phyloP scores from a whole-genome alignment of 495 filamentous ascomycete genomes.

The Lentithecium fluviatile region DNA sequence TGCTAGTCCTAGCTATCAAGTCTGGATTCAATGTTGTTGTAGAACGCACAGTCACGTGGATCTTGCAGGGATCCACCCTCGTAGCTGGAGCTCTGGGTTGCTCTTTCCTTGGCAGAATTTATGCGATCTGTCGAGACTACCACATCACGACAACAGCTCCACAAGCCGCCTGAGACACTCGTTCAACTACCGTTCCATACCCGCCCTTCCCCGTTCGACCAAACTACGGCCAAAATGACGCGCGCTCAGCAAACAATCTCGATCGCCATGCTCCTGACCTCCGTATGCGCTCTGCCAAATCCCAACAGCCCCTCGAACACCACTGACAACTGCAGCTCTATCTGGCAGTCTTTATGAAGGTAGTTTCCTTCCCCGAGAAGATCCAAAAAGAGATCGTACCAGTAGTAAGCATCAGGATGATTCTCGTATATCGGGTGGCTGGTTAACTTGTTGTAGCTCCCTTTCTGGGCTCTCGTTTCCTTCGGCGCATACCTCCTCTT shows the following conservation, averaged over 20 bases:
- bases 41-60: neutral
- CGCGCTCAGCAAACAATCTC: constrained; percentile 92
- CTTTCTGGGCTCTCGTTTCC: constrained; percentile 86
- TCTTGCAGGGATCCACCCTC: too few relatives aligned
- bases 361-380: constrained; percentile 77
- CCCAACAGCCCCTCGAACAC: neutral
- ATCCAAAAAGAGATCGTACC: constrained; percentile 71
- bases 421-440: neutral
- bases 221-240: constrained; percentile 62
- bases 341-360: constrained; percentile 76
- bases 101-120: neutral
- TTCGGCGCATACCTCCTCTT: constrained; percentile 93
- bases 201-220: neutral
- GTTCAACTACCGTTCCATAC: neutral
- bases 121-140: constrained; percentile 10
- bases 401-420: constrained; percentile 51
- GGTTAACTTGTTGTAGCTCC: constrained; percentile 54
- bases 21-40: too few relatives aligned
- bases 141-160: neutral
- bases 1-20: too few relatives aligned
- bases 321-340: constrained; percentile 63
- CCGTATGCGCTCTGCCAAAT: constrained; percentile 54
- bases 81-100: too few relatives aligned
- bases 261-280: constrained; percentile 78
- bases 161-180: neutral